These are phyloP conservation scores for Penicillium sp. DNA, from an alignment of 2,329 filamentous ascomycete genomes.

Conservation along the genomic window DNA sequence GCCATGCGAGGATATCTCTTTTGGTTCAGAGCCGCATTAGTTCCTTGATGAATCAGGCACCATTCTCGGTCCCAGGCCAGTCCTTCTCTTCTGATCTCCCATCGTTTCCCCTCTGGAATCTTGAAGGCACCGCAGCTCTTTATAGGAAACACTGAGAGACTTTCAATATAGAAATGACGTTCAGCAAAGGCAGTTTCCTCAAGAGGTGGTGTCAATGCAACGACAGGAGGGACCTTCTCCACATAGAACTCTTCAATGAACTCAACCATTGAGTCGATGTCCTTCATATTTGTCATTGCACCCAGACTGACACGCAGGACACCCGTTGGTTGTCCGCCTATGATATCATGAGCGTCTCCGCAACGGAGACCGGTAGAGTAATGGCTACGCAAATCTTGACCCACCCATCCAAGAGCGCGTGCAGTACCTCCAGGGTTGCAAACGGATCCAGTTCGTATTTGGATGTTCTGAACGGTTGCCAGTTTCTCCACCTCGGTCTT, in stretches of 20 bases:
- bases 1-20: slow-evolving; percentile 90
- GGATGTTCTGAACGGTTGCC: slow-evolving; percentile 76
- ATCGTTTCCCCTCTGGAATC: slow-evolving; percentile 67
- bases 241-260: slow-evolving; percentile 76
- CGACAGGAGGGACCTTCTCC: slow-evolving; percentile 38
- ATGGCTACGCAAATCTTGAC: slow-evolving; percentile 83
- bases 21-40: slow-evolving; percentile 82
- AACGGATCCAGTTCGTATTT: slow-evolving; percentile 84
- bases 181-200: slow-evolving; percentile 22
- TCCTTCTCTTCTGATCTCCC: slow-evolving; percentile 82
- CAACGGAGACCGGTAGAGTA: slow-evolving; percentile 86
- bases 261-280: slow-evolving; percentile 73
- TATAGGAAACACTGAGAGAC: slow-evolving; percentile 81
- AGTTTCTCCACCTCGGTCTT: slow-evolving; percentile 88
- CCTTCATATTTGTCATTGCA: slow-evolving; percentile 81
- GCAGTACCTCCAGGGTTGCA: slow-evolving; percentile 93
- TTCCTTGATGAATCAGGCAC: slow-evolving; percentile 89
- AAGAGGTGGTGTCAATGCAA: slow-evolving; percentile 26
- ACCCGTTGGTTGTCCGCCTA: slow-evolving; percentile 84
- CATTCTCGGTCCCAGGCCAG: slow-evolving; percentile 95
- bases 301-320: slow-evolving; percentile 85
- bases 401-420: slow-evolving; percentile 70
- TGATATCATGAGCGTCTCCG: slow-evolving; percentile 79
- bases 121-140: slow-evolving; percentile 88
- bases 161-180: slow-evolving; percentile 61